Base-by-base conservation (phyloP, 805 yeast genomes). In the Zygosaccharomyces kombuchaensis region DNA sequence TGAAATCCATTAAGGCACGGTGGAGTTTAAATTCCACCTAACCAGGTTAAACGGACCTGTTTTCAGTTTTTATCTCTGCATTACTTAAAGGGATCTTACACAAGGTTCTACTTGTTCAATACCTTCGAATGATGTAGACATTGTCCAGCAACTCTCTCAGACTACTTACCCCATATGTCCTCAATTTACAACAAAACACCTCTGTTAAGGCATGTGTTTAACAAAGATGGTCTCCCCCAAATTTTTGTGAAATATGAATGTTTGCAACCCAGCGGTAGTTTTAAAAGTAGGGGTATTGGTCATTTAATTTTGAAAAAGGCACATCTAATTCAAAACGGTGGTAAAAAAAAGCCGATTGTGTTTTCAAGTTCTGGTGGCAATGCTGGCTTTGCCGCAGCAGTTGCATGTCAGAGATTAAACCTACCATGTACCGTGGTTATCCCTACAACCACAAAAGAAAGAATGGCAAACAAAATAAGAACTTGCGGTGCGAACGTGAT, bases 381-480 rank as follows among this genome's bases (percentile, higher is more conserved):
- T 47, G 81, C 81, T 5, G 80, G 78, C 6, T 73, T 77, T 0
- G 71, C 70, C 42, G 69, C 77, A 19, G 72, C 79, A 0, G 51
- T 52, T 3, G 65, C 53, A 53, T 69, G 65, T 54, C 54, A 51
- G 22, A 62, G 46, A 41, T 69, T 59, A 47, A 54, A 51, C 14
- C 67, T 63, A 1, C 53, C 58, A n/a, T 78, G 83, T 53, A 78
- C 82, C 0, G 85, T 82, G 3, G 83, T 78, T 0, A 76, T 82
- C 2, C 87, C 87, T 0, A 56, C 51, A 1, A 55, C 66, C 4
- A 71, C 85, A 6, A 72, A 73, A 44, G 54, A 55, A 1, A 65
- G 66, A 16, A 77, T 80, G 63, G 58, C 67, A 9, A 63, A 65
- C 5, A 70, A 72, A 50, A 71, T 82, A 34, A 59, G 62, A 37